Conservation (phyloP, 2,329 filamentous ascomycete genomes). For the Ramularia endophylla region DNA sequence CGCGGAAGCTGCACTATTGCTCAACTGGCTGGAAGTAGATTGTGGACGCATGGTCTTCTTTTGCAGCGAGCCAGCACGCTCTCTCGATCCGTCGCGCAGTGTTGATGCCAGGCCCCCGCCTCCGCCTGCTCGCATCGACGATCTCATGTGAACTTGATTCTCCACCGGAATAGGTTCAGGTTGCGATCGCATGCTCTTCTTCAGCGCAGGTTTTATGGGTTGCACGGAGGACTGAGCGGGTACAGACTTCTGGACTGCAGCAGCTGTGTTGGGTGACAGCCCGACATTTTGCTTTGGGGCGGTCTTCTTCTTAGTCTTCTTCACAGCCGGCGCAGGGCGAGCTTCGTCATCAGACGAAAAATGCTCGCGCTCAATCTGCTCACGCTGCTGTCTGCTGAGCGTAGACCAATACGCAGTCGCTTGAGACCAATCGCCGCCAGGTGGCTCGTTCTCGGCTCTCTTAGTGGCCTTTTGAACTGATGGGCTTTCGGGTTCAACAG, state of each 20-base stretch:
- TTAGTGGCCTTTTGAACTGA: slow-evolving; percentile 11
- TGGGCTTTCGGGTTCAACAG: slow-evolving; percentile 25
- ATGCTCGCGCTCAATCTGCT: slow-evolving; percentile 54
- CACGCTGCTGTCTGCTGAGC: slow-evolving; percentile 56
- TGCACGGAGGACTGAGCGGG: slow-evolving; percentile 22
- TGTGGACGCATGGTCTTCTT: slow-evolving; percentile 19
- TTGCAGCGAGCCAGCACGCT: slow-evolving; percentile 6
- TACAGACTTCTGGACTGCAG: slow-evolving; percentile 7
- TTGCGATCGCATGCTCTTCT: slow-evolving; percentile 33
- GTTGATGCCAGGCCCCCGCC: slow-evolving; percentile 25
- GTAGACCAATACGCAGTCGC: slow-evolving; percentile 66
- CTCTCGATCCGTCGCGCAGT: slow-evolving; percentile 22
- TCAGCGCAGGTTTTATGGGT: slow-evolving; percentile 37
- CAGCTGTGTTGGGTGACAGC: slow-evolving; percentile 6
- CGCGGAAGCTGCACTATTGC: slow-evolving; percentile 17
- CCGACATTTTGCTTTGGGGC: slow-evolving; percentile 18
- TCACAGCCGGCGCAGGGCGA: slow-evolving; percentile 22
- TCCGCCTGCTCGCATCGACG: slow-evolving; percentile 35
- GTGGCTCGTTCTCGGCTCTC: slow-evolving; percentile 4
- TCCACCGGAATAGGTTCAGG: slow-evolving; percentile 18
- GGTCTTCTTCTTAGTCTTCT: slow-evolving; percentile 38
- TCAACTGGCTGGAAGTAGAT: slow-evolving; percentile 1
- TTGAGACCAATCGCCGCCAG: slow-evolving; percentile 55
- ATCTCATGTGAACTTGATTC: slow-evolving; percentile 29
- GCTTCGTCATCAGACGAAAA: slow-evolving; percentile 26